Evolutionary conservation across 176 grass and related monocot genomes (phyloP).

Genomic region (Triticum urartu): DNA sequence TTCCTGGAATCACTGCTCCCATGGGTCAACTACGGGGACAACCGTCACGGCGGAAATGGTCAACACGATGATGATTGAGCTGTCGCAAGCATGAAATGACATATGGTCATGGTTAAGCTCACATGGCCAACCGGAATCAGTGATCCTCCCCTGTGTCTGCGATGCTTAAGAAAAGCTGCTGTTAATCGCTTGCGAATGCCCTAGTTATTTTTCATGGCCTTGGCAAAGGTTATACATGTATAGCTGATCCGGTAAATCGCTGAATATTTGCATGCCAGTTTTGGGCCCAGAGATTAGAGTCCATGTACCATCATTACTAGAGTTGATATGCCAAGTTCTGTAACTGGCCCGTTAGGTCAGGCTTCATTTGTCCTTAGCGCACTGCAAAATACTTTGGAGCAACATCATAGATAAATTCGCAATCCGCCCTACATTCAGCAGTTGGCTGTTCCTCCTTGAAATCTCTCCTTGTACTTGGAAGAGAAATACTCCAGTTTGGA

Average conservation of each 20-base stretch:
- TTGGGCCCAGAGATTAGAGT: slow-evolving; percentile 15
- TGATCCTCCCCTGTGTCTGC: not conserved
- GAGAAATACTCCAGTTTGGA: not conserved
- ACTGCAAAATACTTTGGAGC: not conserved
- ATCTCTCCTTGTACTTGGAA: not conserved
- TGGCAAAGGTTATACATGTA: slow-evolving; percentile 25
- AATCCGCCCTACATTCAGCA: not conserved
- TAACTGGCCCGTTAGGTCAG: not conserved
- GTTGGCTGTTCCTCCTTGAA: not conserved
- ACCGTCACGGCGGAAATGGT: slow-evolving; percentile 38
- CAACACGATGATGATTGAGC: slow-evolving; percentile 41
- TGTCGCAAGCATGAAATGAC: not conserved
- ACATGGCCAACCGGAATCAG: not conserved
- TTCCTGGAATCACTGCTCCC: slow-evolving; percentile 92
- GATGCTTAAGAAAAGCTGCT: slow-evolving; percentile 12
- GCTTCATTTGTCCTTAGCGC: not conserved
- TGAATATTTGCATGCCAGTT: not conserved
- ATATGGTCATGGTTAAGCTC: not conserved
- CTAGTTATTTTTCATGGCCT: slow-evolving; percentile 23
- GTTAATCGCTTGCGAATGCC: not conserved
- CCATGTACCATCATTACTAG: not conserved
- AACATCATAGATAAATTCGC: not conserved
- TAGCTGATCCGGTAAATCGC: not conserved
- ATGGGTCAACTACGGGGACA: slow-evolving; percentile 74
- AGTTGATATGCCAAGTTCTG: not conserved